A percentile compares a stretch with the other conserved stretches of the same genome.
phyloP scores from a whole-genome alignment of 2,329 filamentous ascomycete species.

The Fusarium avenaceum region DNA sequence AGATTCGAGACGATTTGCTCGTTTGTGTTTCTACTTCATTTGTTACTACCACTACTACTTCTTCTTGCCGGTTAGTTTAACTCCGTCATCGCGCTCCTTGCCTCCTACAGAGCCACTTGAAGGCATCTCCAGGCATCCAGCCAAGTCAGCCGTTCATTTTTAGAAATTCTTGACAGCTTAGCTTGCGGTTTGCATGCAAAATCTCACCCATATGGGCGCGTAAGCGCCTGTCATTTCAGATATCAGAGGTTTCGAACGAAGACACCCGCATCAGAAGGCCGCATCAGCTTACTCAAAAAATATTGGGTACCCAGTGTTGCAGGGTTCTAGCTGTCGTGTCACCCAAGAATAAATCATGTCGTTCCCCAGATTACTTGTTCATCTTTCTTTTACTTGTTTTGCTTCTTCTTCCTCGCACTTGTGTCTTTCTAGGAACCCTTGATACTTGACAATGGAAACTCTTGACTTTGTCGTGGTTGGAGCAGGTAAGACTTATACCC shows the following conservation, averaged over 20 bases:
- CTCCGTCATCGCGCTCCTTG: too few relatives aligned
- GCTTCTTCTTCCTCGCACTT: background rate
- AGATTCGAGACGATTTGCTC: too few relatives aligned
- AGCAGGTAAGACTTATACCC: slow-evolving; percentile 62
- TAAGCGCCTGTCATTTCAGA: background rate
- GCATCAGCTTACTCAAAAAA: slow-evolving; percentile 7
- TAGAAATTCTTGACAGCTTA: background rate
- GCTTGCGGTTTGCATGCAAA: background rate
- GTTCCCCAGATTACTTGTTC: background rate
- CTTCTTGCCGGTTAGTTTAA: too few relatives aligned
- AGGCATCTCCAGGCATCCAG: too few relatives aligned
- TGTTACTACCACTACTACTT: too few relatives aligned
- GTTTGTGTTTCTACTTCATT: too few relatives aligned
- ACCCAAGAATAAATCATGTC: background rate
- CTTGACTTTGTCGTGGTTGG: slow-evolving; percentile 64
- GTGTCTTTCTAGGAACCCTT: background rate
- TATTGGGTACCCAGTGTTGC: background rate
- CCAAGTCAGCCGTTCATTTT: background rate
- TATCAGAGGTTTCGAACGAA: background rate
- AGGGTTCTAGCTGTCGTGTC: background rate
- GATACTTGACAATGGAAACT: slow-evolving; percentile 54
- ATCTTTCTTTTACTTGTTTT: background rate
- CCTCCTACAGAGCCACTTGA: too few relatives aligned
- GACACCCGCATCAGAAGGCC: too few relatives aligned
- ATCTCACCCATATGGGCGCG: background rate